These are phyloP conservation scores for Lasiodiplodia citricola DNA, from an alignment of 2,329 filamentous ascomycete genomes.

Conservation along the genomic window DNA sequence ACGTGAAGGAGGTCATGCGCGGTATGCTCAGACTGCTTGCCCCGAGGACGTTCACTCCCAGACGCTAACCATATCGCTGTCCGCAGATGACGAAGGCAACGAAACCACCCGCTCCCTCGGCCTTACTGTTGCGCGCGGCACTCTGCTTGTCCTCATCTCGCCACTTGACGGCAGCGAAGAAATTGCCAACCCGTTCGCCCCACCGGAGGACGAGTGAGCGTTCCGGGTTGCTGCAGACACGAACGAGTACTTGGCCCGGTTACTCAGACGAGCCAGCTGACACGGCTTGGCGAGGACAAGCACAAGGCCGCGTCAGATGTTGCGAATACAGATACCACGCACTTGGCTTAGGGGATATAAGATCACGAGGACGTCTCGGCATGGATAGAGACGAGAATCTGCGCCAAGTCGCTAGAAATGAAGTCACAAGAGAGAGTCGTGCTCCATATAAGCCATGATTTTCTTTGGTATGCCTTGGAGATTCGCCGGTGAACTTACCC, in stretches of 20 bases:
- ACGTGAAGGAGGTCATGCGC: constrained; percentile 87
- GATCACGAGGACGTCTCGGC: background rate
- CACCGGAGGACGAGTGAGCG: constrained; percentile 66
- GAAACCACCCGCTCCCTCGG: constrained; percentile 80
- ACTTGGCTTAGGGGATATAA: background rate
- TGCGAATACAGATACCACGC: constrained; percentile 14
- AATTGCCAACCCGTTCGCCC: constrained; percentile 91
- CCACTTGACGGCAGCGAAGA: constrained; percentile 94
- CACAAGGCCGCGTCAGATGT: constrained; percentile 6
- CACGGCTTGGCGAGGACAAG: constrained; percentile 7
- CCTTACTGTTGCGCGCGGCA: constrained; percentile 86
- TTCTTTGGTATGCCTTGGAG: background rate
- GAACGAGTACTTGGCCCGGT: constrained; percentile 1
- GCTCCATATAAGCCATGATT: background rate
- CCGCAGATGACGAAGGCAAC: constrained; percentile 88
- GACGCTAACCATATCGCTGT: background rate
- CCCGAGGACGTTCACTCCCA: background rate
- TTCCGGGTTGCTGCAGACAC: constrained; percentile 6
- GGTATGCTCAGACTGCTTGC: constrained; percentile 60
- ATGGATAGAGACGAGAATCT: background rate
- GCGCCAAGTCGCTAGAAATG: constrained; percentile 1
- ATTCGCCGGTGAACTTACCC: background rate
- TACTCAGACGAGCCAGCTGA: constrained; percentile 3
- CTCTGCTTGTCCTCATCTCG: constrained; percentile 88
- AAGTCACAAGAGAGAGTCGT: background rate